Percentiles rank a stretch among this genome's conserved stretches.
phyloP scores from a whole-genome alignment of 2,329 filamentous ascomycete species.

The Aspergillus costaricaensis region DNA sequence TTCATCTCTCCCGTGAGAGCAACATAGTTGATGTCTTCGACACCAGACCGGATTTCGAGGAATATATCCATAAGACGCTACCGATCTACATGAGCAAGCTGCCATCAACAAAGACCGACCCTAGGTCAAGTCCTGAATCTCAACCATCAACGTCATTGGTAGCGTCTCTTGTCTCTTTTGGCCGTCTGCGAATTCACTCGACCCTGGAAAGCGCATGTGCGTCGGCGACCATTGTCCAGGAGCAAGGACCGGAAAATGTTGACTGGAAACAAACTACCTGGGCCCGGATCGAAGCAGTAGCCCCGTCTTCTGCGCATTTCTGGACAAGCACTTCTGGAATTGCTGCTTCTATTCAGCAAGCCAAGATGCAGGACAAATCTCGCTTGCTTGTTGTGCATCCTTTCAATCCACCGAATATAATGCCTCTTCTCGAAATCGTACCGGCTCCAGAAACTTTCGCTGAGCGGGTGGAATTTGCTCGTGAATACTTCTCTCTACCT shows the following conservation, averaged over 20 bases:
- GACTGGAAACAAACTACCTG: constrained; percentile 56
- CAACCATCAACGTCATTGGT: constrained; percentile 6
- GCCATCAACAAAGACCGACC: neutral
- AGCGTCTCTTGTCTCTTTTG: constrained; percentile 15
- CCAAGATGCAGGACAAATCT: constrained; percentile 44
- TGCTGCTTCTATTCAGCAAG: constrained; percentile 52
- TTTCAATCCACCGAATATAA: constrained; percentile 64
- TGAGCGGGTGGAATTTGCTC: constrained; percentile 30
- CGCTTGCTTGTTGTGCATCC: constrained; percentile 61
- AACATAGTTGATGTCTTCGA: constrained; percentile 52
- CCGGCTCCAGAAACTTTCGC: constrained; percentile 48
- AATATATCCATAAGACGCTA: constrained; percentile 45
- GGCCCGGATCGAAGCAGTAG: constrained; percentile 52
- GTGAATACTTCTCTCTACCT: constrained; percentile 42
- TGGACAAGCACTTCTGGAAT: constrained; percentile 64
- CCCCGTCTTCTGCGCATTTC: constrained; percentile 49
- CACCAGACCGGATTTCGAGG: constrained; percentile 50
- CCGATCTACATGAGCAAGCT: constrained; percentile 15
- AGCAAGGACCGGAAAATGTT: constrained; percentile 59
- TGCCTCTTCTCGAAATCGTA: constrained; percentile 62
- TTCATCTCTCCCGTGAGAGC: constrained; percentile 25
- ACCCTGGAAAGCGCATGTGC: constrained; percentile 20
- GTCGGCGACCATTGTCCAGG: constrained; percentile 57
- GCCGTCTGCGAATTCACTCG: constrained; percentile 21
- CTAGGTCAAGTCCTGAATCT: neutral